These are phyloP conservation scores for Geranomyces michiganensis DNA, from an alignment of 192 early-diverging fungal genomes.

Conservation along the genomic window DNA sequence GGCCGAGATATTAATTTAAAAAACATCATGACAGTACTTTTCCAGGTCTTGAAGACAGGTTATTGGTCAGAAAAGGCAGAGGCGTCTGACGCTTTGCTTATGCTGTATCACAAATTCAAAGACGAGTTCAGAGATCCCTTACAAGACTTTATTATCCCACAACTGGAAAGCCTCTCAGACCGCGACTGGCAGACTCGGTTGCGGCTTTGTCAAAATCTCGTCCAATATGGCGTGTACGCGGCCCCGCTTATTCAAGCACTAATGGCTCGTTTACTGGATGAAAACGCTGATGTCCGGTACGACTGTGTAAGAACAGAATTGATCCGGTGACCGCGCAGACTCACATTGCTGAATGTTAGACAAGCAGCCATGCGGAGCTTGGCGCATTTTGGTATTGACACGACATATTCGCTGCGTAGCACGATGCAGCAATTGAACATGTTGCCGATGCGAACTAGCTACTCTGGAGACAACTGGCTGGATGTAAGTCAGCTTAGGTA, in stretches of 20 bases:
- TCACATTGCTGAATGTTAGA: conserved; percentile 5
- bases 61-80: conserved; percentile 47
- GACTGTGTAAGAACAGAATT: conserved; percentile 6
- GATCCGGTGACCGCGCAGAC: neutral
- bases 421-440: conserved; percentile 43
- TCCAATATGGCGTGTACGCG: conserved; percentile 34
- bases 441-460: conserved; percentile 17
- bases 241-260: conserved; percentile 36
- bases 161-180: conserved; percentile 41
- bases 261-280: conserved; percentile 43
- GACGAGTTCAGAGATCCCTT: conserved; percentile 46
- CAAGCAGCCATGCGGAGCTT: conserved; percentile 40
- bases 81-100: conserved; percentile 49
- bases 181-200: conserved; percentile 44
- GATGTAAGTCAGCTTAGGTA: conserved; percentile 34
- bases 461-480: conserved; percentile 27
- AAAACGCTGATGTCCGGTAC: conserved; percentile 38
- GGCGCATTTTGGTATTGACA: conserved; percentile 41
- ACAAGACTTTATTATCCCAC: conserved; percentile 42
- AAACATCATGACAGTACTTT: conserved; percentile 37
- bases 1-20: conserved; percentile 38
- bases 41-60: conserved; percentile 38
- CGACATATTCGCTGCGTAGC: conserved; percentile 32
- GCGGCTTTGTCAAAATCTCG: conserved; percentile 36
- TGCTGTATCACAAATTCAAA: conserved; percentile 44